Base-by-base conservation (phyloP, 345 rosid genomes). In the Ricinus communis region DNA sequence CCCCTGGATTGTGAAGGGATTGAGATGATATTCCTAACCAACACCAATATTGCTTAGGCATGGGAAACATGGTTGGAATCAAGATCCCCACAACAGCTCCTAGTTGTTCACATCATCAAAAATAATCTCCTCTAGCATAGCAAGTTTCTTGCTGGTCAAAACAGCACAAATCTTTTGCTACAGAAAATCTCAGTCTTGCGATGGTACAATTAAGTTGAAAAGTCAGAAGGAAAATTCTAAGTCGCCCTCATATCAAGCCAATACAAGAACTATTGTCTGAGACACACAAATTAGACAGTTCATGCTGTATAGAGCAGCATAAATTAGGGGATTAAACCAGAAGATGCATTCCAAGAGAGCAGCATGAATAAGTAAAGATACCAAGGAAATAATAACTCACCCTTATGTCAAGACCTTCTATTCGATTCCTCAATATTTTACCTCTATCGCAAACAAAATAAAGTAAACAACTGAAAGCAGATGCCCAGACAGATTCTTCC, bases 321-420 rank as follows among this genome's bases (percentile, higher is more conserved):
- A 22, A 51, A 19, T 6, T 19, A 24, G 47, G 41, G 30, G 19
- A 1, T 24, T 19, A 16, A 21, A 15, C 14, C 47, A 13, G 27
- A 21, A 58, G 51, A 36, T 64, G 52, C 19, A 57, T 55, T 66
- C 38, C 30, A 31, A 18, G 33, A 69, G 47, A 24, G 31, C 8
- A 45, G 12, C 11, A 5, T n/a, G n/a, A 36, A 5, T 27, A 18
- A 36, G 40, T 58, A 46, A 46, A 24, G 30, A 22, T 19, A 24
- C 75, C 63, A 56, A 61, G 38, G 67, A 69, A 72, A 79, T 60
- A 68, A 66, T 50, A 64, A 68, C 89, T 79, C 70, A 95, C 99
- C 91, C 99, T 87, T 77, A 95, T 92, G 84, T 95, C 99, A 79
- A 95, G 98, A 74, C 99, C 99, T 78, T 87, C 84, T 81, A 95